Conservation (phyloP, 2,329 filamentous ascomycete species). For the Dactylonectria macrodidyma region DNA sequence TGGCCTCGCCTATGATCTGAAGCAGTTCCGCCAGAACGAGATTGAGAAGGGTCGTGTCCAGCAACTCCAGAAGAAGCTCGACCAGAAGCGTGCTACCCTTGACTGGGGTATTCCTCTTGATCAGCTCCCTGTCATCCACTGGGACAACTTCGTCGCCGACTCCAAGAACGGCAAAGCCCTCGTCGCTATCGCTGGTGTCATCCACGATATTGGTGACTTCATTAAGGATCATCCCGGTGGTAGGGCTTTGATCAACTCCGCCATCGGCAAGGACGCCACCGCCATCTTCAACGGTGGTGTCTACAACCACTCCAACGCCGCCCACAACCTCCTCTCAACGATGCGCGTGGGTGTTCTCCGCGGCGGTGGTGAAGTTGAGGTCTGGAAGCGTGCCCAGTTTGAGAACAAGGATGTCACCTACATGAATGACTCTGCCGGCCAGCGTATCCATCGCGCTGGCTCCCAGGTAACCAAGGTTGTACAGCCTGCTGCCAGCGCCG, state of each 20-base stretch:
- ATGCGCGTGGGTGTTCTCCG: conserved; percentile 91
- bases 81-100: conserved; percentile 85
- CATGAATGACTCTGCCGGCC: conserved; percentile 84
- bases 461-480: conserved; percentile 87
- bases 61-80: conserved; percentile 93
- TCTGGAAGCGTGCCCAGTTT: conserved; percentile 89
- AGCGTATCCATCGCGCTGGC: conserved; percentile 88
- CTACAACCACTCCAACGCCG: conserved; percentile 91
- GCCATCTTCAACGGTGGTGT: conserved; percentile 94
- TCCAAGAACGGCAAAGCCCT: conserved; percentile 83
- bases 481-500: conserved; percentile 85
- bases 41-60: conserved; percentile 93
- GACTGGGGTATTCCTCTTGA: conserved; percentile 91
- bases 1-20: conserved; percentile 87
- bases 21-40: conserved; percentile 92
- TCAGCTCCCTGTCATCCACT: conserved; percentile 87
- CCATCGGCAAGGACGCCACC: conserved; percentile 89
- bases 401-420: conserved; percentile 88
- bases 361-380: conserved; percentile 90
- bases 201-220: conserved; percentile 88
- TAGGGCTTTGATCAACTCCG: conserved; percentile 86
- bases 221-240: conserved; percentile 93
- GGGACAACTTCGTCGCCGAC: conserved; percentile 87
- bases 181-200: conserved; percentile 84
- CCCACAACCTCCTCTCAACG: conserved; percentile 89